A percentile compares a stretch with the other conserved stretches of the same genome.
Conservation (phyloP, 148 eudicot genomes). For the Bassia scoparia region DNA sequence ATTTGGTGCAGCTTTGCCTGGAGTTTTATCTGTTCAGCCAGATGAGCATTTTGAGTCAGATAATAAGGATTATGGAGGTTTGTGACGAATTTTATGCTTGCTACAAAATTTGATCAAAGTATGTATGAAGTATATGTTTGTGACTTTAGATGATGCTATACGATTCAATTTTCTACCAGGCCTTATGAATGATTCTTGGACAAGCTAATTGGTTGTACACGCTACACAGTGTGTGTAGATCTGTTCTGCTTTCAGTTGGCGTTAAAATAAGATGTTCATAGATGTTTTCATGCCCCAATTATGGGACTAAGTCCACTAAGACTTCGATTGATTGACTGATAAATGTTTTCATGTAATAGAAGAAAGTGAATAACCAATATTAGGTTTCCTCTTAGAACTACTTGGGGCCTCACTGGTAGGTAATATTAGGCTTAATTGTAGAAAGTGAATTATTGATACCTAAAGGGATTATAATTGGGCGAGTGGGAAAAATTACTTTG, state of each 20-base stretch:
- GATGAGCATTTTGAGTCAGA: conserved; percentile 60
- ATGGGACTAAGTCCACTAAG: too few species aligned
- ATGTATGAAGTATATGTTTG: background rate
- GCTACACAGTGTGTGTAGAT: background rate
- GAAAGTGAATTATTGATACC: background rate
- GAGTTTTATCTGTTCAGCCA: conserved; percentile 57
- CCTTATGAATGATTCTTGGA: background rate
- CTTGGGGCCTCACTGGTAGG: background rate
- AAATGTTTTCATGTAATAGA: background rate
- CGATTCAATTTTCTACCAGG: background rate
- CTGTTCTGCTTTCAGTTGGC: background rate
- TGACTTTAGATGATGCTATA: background rate
- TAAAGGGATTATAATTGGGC: background rate
- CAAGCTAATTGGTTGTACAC: background rate
- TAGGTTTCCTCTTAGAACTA: background rate
- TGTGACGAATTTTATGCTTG: conserved; percentile 12
- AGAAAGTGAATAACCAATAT: background rate
- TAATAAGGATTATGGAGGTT: conserved; percentile 71
- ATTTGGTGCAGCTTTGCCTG: conserved; percentile 61
- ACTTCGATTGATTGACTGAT: background rate
- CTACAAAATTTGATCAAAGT: background rate
- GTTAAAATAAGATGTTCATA: background rate
- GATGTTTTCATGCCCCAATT: too few species aligned
- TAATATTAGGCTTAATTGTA: too few species aligned
- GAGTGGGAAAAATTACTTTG: background rate